Percentiles rank a stretch among this genome's conserved stretches.
These are phyloP conservation scores for Fusarium sp. DNA, from an alignment of 2,329 filamentous ascomycete species.

Conservation along the genomic window DNA sequence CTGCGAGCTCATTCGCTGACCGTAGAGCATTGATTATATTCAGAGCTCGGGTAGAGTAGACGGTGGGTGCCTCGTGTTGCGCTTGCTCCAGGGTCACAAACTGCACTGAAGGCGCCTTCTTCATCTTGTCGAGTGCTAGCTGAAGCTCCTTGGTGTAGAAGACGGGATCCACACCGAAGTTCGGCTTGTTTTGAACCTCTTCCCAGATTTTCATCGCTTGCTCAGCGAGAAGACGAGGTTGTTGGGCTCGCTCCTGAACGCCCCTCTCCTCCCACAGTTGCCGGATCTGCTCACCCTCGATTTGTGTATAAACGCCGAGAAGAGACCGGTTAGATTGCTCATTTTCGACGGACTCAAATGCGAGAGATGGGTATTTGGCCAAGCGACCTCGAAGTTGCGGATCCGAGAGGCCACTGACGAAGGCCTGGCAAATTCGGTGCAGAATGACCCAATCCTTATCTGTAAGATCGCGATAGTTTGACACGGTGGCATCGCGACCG, in stretches of 20 bases:
- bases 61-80: constrained; percentile 58
- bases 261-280: constrained; percentile 49
- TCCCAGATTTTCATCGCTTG: constrained; percentile 56
- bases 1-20: constrained; percentile 8
- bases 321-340: constrained; percentile 56
- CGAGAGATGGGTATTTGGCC: constrained; percentile 57
- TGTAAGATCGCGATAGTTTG: constrained; percentile 55
- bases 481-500: constrained; percentile 59
- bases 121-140: constrained; percentile 57
- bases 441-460: constrained; percentile 57
- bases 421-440: constrained; percentile 61
- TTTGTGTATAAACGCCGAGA: constrained; percentile 60
- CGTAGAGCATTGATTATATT: constrained; percentile 37
- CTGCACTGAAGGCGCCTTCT: constrained; percentile 61
- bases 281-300: constrained; percentile 64
- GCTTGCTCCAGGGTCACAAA: constrained; percentile 62
- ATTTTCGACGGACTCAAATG: constrained; percentile 44
- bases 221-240: constrained; percentile 44
- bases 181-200: constrained; percentile 50
- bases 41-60: constrained; percentile 58
- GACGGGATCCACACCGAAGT: constrained; percentile 57
- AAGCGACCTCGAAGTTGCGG: constrained; percentile 56
- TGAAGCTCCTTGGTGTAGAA: constrained; percentile 63
- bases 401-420: constrained; percentile 62
- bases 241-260: constrained; percentile 29